A percentile compares a stretch with the other conserved stretches of the same genome.
Conservation (phyloP, 2,329 filamentous ascomycete species). For the Alternaria arborescens region DNA sequence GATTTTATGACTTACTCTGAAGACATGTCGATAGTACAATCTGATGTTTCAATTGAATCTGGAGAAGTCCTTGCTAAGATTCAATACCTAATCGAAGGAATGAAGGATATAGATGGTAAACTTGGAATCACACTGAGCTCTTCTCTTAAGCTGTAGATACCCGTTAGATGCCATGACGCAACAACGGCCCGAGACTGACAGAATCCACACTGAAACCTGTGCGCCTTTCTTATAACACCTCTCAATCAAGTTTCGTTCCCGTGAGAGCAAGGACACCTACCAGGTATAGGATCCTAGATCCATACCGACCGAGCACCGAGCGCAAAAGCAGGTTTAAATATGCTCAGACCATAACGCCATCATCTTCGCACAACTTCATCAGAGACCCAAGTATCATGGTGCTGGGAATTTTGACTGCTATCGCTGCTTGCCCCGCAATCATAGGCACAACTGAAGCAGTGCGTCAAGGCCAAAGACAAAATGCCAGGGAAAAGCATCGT, state of each 20-base stretch:
- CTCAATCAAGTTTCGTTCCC: not conserved
- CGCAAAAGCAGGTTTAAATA: slow-evolving; percentile 19
- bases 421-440: slow-evolving; percentile 54
- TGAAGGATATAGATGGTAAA: not conserved
- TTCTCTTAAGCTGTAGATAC: not conserved
- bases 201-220: not conserved
- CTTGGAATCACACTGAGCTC: not conserved
- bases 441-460: slow-evolving; percentile 58
- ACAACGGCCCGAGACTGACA: not conserved
- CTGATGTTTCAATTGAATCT: slow-evolving; percentile 10
- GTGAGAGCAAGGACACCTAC: not conserved
- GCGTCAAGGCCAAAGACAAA: slow-evolving; percentile 57
- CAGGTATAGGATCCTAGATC: not conserved
- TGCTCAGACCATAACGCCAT: not conserved
- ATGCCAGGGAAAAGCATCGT: slow-evolving; percentile 56
- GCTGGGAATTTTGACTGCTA: slow-evolving; percentile 48
- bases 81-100: not conserved
- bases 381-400: slow-evolving; percentile 21
- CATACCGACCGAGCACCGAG: not conserved
- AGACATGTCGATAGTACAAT: slow-evolving; percentile 27
- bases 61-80: slow-evolving; percentile 8
- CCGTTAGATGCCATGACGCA: not conserved
- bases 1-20: slow-evolving; percentile 19
- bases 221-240: not conserved
- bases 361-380: not conserved